A percentile compares a stretch with the other conserved stretches of the same genome.
These are phyloP conservation scores for Chaetomium strumarium DNA, from an alignment of 2,329 filamentous ascomycete species.

Conservation along the genomic window DNA sequence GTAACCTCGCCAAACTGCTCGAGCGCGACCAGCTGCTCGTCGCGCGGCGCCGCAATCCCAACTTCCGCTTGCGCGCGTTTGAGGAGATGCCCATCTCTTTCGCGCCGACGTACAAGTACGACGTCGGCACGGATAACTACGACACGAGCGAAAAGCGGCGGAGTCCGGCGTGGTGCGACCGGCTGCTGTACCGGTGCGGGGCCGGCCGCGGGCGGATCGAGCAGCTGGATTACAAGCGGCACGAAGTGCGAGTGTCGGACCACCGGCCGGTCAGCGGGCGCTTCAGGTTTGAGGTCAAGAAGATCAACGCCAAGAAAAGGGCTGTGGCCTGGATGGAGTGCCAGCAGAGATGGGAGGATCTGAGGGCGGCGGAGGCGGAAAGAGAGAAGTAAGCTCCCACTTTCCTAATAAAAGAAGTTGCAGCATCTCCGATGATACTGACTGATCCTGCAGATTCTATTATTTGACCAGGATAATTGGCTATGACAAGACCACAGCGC, in stretches of 20 bases:
- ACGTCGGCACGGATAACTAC: slow-evolving; percentile 89
- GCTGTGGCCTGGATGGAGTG: slow-evolving; percentile 65
- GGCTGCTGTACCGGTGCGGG: slow-evolving; percentile 76
- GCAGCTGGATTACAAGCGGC: slow-evolving; percentile 80
- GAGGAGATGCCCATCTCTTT: slow-evolving; percentile 88
- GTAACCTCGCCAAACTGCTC: slow-evolving; percentile 78
- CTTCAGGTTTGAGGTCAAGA: slow-evolving; percentile 82
- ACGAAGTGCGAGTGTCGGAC: slow-evolving; percentile 87
- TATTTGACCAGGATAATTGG: slow-evolving; percentile 49
- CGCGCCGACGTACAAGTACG: slow-evolving; percentile 96
- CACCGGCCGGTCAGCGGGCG: slow-evolving; percentile 85
- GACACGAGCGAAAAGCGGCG: slow-evolving; percentile 93
- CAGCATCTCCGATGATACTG: neutral
- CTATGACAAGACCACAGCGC: slow-evolving; percentile 48
- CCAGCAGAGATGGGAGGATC: slow-evolving; percentile 66
- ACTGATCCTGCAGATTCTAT: slow-evolving; percentile 35
- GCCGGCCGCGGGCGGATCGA: slow-evolving; percentile 59
- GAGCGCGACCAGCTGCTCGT: slow-evolving; percentile 91
- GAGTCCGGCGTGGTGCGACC: slow-evolving; percentile 93
- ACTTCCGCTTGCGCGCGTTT: slow-evolving; percentile 82
- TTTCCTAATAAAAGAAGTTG: neutral
- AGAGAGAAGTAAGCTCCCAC: slow-evolving; percentile 68
- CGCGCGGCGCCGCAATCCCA: slow-evolving; percentile 80
- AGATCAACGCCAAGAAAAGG: slow-evolving; percentile 62
- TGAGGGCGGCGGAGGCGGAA: slow-evolving; percentile 60